Conservation (phyloP, 2,329 filamentous ascomycete species). For the Penicillium nordicum region DNA sequence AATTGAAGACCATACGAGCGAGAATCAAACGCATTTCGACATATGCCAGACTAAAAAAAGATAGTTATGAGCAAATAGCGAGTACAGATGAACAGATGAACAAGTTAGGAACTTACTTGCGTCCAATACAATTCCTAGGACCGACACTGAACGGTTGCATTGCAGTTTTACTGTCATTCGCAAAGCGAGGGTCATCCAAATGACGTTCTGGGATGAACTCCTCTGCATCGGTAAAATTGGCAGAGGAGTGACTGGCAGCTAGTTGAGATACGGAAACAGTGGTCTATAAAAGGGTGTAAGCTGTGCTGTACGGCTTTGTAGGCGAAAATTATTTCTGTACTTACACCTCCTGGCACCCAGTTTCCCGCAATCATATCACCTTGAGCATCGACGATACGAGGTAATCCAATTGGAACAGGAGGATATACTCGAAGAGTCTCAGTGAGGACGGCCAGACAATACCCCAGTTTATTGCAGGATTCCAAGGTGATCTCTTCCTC, state of each 20-base stretch:
- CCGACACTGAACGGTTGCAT: constrained; percentile 51
- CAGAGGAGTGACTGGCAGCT: constrained; percentile 37
- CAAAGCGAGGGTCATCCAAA: constrained; percentile 29
- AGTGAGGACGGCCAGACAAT: constrained; percentile 41
- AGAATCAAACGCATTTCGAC: constrained; percentile 19
- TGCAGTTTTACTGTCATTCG: constrained; percentile 42
- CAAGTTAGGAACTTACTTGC: constrained; percentile 8
- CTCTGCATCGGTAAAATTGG: constrained; percentile 13
- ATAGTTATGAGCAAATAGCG: background rate
- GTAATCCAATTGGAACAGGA: constrained; percentile 23
- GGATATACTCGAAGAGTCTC: constrained; percentile 45
- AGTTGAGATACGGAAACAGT: constrained; percentile 45
- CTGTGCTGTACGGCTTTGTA: background rate
- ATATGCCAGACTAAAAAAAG: constrained; percentile 11
- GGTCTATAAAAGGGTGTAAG: constrained; percentile 30
- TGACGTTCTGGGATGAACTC: constrained; percentile 21
- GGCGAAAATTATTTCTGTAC: background rate
- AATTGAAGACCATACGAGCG: constrained; percentile 15
- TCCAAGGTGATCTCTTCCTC: constrained; percentile 40
- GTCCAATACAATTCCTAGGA: constrained; percentile 49
- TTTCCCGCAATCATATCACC: constrained; percentile 19
- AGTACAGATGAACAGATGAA: too few relatives aligned
- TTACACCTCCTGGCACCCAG: constrained; percentile 22
- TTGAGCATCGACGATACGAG: constrained; percentile 19
- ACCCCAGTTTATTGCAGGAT: constrained; percentile 31